These are phyloP conservation scores for Pharus latifolius DNA, from an alignment of 176 grass and related monocot species.

Conservation along the genomic window DNA sequence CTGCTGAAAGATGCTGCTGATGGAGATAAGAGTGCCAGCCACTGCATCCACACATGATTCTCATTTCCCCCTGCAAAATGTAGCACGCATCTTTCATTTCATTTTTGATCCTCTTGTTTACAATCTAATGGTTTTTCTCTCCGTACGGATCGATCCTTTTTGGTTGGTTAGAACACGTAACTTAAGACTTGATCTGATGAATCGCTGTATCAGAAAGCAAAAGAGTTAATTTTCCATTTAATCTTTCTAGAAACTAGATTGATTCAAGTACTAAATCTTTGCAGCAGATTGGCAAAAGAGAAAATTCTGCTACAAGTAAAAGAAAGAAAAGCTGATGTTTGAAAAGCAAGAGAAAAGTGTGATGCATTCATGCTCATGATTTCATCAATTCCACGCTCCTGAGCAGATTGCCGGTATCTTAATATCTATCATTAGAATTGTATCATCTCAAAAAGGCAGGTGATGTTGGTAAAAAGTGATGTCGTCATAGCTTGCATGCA, in stretches of 20 bases:
- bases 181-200: too few relatives aligned
- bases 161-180: too few relatives aligned
- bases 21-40: slow-evolving; percentile 41
- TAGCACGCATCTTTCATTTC: slow-evolving; percentile 23
- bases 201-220: too few relatives aligned
- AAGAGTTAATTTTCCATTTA: too few relatives aligned
- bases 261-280: neutral
- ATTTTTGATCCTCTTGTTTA: neutral
- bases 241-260: too few relatives aligned
- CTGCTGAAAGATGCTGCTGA: slow-evolving; percentile 48
- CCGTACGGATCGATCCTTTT: too few relatives aligned
- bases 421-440: slow-evolving; percentile 27
- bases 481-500: too few relatives aligned
- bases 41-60: slow-evolving; percentile 39
- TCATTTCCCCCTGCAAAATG: slow-evolving; percentile 46
- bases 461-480: too few relatives aligned
- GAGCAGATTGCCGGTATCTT: slow-evolving; percentile 44
- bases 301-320: too few relatives aligned
- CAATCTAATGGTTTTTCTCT: too few relatives aligned
- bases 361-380: slow-evolving; percentile 34
- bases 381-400: slow-evolving; percentile 37
- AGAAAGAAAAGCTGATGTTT: neutral
- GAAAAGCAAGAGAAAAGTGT: slow-evolving; percentile 5
- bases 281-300: neutral
- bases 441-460: slow-evolving; percentile 29